Percentiles rank a stretch among this genome's conserved stretches.
Evolutionary conservation across 495 filamentous ascomycete species (phyloP).

Genomic region (Lepraria neglecta): DNA sequence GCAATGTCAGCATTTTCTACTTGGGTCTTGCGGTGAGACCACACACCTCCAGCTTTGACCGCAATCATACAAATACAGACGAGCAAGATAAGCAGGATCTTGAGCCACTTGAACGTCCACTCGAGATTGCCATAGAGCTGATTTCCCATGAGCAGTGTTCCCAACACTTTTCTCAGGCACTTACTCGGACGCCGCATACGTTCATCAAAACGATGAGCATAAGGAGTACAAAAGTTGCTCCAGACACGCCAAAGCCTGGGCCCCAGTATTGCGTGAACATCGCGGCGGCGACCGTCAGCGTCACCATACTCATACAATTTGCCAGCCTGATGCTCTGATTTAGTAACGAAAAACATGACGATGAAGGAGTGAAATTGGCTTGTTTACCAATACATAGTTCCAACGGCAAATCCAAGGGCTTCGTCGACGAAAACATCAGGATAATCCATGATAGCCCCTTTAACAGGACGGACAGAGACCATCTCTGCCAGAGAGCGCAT

Average conservation of each 20-base stretch:
- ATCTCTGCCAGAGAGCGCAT: constrained; percentile 42
- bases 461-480: constrained; percentile 37
- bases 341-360: too few relatives aligned
- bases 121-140: constrained; percentile 34
- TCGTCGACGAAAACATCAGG: constrained; percentile 39
- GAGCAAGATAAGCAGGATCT: constrained; percentile 28
- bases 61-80: constrained; percentile 28
- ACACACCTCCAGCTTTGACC: constrained; percentile 30
- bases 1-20: background rate
- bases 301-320: constrained; percentile 33
- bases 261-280: constrained; percentile 28
- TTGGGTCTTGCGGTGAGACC: background rate
- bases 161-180: background rate
- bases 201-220: constrained; percentile 28
- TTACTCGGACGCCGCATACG: constrained; percentile 29
- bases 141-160: background rate
- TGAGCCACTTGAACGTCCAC: constrained; percentile 31
- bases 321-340: constrained; percentile 21
- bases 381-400: constrained; percentile 38
- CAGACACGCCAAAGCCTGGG: constrained; percentile 19
- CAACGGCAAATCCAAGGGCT: constrained; percentile 38
- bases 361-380: background rate
- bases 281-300: constrained; percentile 28
- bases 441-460: constrained; percentile 37
- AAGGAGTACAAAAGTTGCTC: constrained; percentile 28